These are phyloP conservation scores for Cucurbita maxima DNA, from an alignment of 306 rosid genomes.

Conservation along the genomic window DNA sequence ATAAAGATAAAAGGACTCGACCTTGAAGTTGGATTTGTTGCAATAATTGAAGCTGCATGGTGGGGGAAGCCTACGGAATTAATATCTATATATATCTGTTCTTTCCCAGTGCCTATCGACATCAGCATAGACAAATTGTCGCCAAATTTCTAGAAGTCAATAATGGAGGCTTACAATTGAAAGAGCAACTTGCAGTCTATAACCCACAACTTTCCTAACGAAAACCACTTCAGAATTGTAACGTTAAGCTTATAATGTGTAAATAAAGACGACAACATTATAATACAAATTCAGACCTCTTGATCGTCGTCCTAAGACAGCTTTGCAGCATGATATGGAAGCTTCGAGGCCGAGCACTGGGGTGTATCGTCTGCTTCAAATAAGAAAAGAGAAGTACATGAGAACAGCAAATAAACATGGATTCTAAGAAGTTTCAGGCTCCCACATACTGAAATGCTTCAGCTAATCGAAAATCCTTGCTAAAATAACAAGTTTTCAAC, in stretches of 20 bases:
- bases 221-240: background rate
- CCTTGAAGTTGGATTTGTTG: background rate
- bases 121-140: background rate
- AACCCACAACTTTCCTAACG: background rate
- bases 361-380: background rate
- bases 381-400: background rate
- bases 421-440: background rate
- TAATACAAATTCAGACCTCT: background rate
- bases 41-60: background rate
- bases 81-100: background rate
- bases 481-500: background rate
- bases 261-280: background rate
- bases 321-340: background rate
- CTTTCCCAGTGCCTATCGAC: background rate
- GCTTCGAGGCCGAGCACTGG: background rate
- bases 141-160: background rate
- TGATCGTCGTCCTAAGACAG: background rate
- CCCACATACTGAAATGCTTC: background rate
- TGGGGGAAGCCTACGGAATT: background rate
- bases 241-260: background rate
- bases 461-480: background rate
- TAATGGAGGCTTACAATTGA: background rate
- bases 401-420: background rate
- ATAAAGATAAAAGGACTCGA: background rate
- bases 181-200: background rate